Evolutionary conservation across 257 asterid genomes (phyloP), one percentile per base, ranked within the genome.

Genomic region (Gentiana macrophylla): DNA sequence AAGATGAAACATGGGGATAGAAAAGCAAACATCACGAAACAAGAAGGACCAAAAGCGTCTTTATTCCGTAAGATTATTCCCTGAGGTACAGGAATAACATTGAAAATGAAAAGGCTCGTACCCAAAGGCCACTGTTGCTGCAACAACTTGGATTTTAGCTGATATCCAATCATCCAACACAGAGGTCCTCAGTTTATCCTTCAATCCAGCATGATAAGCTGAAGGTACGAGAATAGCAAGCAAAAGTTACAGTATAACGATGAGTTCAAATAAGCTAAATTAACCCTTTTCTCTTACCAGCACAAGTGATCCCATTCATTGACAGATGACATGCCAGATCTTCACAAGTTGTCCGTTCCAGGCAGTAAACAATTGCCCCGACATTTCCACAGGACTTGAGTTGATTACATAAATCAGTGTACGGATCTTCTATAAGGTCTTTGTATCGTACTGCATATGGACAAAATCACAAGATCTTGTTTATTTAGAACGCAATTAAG

Each of bases 51-150:
- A 24, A 24, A 24, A 24, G 24, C 24, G 24, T 24, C 24, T 24
- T 24, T 24, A 24, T 45, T 6, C 35, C 1, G 13, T 7, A n/a
- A 41, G 44, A 53, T 33, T 3, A 46, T 32, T 13, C 10, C 12
- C 35, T 32, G 12, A 47, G 8, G 35, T 10, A 58, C 41, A 53
- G 0, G 32, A 6, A 44, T 57, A 24, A 24, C 48, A 38, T 59
- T 35, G 13, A 47, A 43, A 52, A 45, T 57, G 54, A 57, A 53
- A 52, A 62, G 56, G 50, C 70, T 32, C 79, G 57, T 77, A 90
- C 98, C 98, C 98, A 76, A 91, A 91, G 52, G 98, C 98, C 61
- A 91, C 96, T 41, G 98, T 91, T 53, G 98, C 98, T 65, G 79
- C 98, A 47, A 91, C 86, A 32, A 87, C 92, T 79, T 91, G 94